Conservation (phyloP, 495 filamentous ascomycete genomes). For the Cryomyces minteri region DNA sequence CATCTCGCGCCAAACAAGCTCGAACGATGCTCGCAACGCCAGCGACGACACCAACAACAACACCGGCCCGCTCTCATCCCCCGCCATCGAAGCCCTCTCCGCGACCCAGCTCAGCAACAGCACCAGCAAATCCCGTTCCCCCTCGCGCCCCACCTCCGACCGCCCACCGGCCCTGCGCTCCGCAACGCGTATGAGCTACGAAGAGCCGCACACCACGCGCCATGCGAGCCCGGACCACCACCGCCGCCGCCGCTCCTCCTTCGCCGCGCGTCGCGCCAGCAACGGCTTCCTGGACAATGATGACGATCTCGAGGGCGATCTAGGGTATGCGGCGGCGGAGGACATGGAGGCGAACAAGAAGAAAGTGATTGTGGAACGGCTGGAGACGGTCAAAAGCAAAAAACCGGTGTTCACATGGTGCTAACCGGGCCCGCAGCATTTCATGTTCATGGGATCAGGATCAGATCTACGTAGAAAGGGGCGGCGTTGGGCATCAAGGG, state of each 20-base stretch:
- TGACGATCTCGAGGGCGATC: constrained; percentile 74
- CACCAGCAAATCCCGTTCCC: background rate
- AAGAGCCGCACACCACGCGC: constrained; percentile 16
- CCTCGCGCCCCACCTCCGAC: background rate
- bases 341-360: constrained; percentile 80
- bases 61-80: background rate
- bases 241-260: constrained; percentile 12
- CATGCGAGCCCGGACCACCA: constrained; percentile 1
- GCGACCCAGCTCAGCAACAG: background rate
- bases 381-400: constrained; percentile 87
- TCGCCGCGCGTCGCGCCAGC: constrained; percentile 6
- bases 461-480: too few relatives aligned
- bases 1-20: constrained; percentile 33
- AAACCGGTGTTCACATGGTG: constrained; percentile 98
- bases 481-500: too few relatives aligned
- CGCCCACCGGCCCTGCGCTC: constrained; percentile 7
- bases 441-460: too few relatives aligned
- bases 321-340: constrained; percentile 84
- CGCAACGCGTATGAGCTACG: constrained; percentile 17
- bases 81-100: background rate
- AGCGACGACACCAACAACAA: constrained; percentile 11
- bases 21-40: constrained; percentile 10
- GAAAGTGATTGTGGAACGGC: constrained; percentile 88
- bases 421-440: constrained; percentile 17
- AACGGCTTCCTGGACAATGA: constrained; percentile 27